phyloP scores from a whole-genome alignment of 768 basidiomycete species.

The Agaricus bisporus region DNA sequence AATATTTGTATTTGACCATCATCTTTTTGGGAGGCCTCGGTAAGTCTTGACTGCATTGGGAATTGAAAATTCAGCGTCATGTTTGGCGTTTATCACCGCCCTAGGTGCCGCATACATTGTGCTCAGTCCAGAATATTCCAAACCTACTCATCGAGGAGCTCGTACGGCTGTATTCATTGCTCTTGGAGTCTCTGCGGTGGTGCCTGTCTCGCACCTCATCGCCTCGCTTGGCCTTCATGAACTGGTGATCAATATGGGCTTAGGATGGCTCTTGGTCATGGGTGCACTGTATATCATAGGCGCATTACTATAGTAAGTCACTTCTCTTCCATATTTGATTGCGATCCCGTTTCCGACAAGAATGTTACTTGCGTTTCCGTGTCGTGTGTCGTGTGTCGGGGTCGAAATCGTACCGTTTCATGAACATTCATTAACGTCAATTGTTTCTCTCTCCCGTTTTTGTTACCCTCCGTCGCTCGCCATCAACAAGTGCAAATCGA shows the following conservation, averaged over 20 bases:
- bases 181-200: conserved; percentile 63
- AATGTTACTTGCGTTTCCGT: neutral
- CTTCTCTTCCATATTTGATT: conserved; percentile 1
- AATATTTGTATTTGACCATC: conserved; percentile 46
- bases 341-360: conserved; percentile 3
- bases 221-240: conserved; percentile 49
- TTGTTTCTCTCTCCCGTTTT: conserved; percentile 5
- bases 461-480: conserved; percentile 1
- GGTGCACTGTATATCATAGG: conserved; percentile 75
- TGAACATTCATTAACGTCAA: conserved; percentile 13
- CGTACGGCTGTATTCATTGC: conserved; percentile 76
- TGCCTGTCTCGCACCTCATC: conserved; percentile 66
- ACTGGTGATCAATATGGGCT: conserved; percentile 58
- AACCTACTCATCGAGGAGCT: conserved; percentile 67
- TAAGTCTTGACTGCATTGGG: conserved; percentile 30
- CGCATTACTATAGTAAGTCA: conserved; percentile 74
- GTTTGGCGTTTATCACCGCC: conserved; percentile 15
- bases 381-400: neutral
- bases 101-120: conserved; percentile 71
- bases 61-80: conserved; percentile 16
- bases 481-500: conserved; percentile 60
- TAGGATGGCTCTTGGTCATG: conserved; percentile 62
- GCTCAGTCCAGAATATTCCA: conserved; percentile 70
- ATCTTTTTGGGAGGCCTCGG: conserved; percentile 53
- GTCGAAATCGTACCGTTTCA: conserved; percentile 15